Conservation (phyloP, 73 alveolate species). For the Paramecium caudatum region DNA sequence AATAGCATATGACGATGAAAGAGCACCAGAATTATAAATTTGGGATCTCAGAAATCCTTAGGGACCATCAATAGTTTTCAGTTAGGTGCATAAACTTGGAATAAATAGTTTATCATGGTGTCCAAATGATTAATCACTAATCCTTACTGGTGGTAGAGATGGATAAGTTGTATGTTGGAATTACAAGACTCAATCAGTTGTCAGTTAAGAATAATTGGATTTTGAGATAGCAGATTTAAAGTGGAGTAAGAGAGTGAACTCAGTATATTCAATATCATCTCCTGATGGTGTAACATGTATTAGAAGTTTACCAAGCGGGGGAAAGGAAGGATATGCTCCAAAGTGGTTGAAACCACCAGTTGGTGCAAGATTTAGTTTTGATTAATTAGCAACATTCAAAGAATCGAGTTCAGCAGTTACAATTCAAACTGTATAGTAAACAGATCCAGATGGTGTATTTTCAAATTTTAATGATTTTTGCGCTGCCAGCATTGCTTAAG, state of each 20-base stretch:
- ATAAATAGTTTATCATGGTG: slow-evolving; percentile 88
- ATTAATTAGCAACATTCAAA: slow-evolving; percentile 82
- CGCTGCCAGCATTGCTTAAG: neutral
- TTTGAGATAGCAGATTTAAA: slow-evolving; percentile 71
- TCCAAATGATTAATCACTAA: slow-evolving; percentile 83
- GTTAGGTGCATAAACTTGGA: slow-evolving; percentile 81
- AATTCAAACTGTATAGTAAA: neutral
- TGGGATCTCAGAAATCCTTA: slow-evolving; percentile 94
- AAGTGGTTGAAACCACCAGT: slow-evolving; percentile 83
- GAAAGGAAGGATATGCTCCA: slow-evolving; percentile 84
- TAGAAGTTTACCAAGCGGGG: slow-evolving; percentile 10
- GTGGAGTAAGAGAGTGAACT: slow-evolving; percentile 70
- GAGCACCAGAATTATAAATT: slow-evolving; percentile 82
- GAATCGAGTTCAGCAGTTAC: slow-evolving; percentile 42
- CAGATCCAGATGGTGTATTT: slow-evolving; percentile 11
- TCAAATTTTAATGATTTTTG: slow-evolving; percentile 30
- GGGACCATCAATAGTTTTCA: slow-evolving; percentile 85
- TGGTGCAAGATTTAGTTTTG: slow-evolving; percentile 87
- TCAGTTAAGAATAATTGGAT: slow-evolving; percentile 72
- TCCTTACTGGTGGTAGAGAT: slow-evolving; percentile 83
- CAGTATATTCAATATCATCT: slow-evolving; percentile 65
- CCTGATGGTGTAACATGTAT: slow-evolving; percentile 60
- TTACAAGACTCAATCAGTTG: slow-evolving; percentile 81
- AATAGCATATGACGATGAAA: slow-evolving; percentile 87
- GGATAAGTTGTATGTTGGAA: slow-evolving; percentile 82